A percentile compares a stretch with the other conserved stretches of the same genome.
These are phyloP conservation scores for Sporothrix euskadiensis DNA, from an alignment of 2,329 filamentous ascomycete species.

Conservation along the genomic window DNA sequence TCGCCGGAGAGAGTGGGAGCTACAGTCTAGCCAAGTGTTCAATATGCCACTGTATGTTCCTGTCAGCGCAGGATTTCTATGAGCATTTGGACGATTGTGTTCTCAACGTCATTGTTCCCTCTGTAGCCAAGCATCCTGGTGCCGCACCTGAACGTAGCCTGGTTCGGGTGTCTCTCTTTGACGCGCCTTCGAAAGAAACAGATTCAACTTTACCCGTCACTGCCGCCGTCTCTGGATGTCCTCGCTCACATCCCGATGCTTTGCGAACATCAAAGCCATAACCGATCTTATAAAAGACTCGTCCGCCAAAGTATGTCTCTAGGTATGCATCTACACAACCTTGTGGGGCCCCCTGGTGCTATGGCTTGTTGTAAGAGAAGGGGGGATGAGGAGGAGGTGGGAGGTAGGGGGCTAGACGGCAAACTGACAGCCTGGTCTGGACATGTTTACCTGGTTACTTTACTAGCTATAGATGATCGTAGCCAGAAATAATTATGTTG, in stretches of 20 bases:
- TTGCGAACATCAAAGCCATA: background rate
- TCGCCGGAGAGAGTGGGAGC: constrained; percentile 23
- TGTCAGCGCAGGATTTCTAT: constrained; percentile 92
- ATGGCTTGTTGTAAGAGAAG: too few species aligned
- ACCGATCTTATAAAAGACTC: too few species aligned
- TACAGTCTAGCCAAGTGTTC: constrained; percentile 70
- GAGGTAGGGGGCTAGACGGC: too few species aligned
- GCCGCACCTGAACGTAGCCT: background rate
- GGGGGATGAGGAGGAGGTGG: too few species aligned
- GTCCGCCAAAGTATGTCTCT: too few species aligned
- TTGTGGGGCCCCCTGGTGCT: too few species aligned
- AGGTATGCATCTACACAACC: too few species aligned
- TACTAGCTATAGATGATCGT: background rate
- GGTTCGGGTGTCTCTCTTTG: background rate
- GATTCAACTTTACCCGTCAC: background rate
- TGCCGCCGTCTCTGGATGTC: background rate
- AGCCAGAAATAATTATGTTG: background rate
- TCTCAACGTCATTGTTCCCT: constrained; percentile 58
- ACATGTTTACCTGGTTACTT: background rate
- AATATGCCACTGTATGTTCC: constrained; percentile 78
- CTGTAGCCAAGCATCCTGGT: constrained; percentile 40
- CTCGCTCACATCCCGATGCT: background rate
- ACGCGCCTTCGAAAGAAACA: background rate
- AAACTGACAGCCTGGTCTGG: background rate
- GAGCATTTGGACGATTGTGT: constrained; percentile 81